These are phyloP conservation scores for Aspergillus sergii DNA, from an alignment of 2,329 filamentous ascomycete genomes.

Conservation along the genomic window DNA sequence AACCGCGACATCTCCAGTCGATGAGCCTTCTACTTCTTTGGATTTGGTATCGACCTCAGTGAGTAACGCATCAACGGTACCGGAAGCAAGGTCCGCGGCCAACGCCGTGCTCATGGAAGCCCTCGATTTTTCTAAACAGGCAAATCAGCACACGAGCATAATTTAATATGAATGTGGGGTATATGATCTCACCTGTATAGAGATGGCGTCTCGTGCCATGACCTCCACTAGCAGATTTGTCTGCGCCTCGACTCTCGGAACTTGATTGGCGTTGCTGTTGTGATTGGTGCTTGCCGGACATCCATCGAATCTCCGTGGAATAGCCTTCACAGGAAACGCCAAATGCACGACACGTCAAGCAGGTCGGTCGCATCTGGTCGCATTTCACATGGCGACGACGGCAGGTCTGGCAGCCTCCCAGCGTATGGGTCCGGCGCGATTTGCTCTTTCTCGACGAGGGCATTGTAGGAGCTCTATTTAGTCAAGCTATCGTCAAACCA, in stretches of 20 bases:
- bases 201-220: slow-evolving; percentile 32
- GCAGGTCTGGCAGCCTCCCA: slow-evolving; percentile 40
- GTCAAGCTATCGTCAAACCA: background rate
- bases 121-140: slow-evolving; percentile 28
- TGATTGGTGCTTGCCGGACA: slow-evolving; percentile 19
- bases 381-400: slow-evolving; percentile 41
- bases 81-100: slow-evolving; percentile 26
- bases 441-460: slow-evolving; percentile 8
- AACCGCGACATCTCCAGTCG: slow-evolving; percentile 26
- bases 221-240: slow-evolving; percentile 10
- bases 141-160: background rate
- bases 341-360: slow-evolving; percentile 32
- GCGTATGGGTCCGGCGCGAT: slow-evolving; percentile 31
- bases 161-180: background rate
- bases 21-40: slow-evolving; percentile 21
- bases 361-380: slow-evolving; percentile 37
- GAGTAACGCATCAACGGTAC: slow-evolving; percentile 36
- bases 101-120: slow-evolving; percentile 36
- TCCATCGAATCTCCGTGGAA: slow-evolving; percentile 33
- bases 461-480: background rate
- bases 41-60: slow-evolving; percentile 34
- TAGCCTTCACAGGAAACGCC: slow-evolving; percentile 36
- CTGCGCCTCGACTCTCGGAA: background rate
- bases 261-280: background rate
- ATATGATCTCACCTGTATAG: slow-evolving; percentile 30